phyloP scores from a whole-genome alignment of 2,329 filamentous ascomycete genomes.

The Penicillium italicum region DNA sequence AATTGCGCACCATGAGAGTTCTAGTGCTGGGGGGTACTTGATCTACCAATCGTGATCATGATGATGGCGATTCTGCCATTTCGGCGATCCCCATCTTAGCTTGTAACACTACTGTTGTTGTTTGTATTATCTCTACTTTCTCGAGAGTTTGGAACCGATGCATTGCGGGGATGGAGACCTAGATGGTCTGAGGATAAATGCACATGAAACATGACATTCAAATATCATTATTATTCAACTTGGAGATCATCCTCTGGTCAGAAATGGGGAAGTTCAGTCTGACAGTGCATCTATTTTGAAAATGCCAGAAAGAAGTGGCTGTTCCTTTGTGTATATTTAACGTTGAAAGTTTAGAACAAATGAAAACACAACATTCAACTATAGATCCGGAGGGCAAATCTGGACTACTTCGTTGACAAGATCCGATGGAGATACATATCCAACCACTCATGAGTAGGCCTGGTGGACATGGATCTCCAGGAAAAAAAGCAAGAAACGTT shows the following conservation, averaged over 20 bases:
- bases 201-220: not conserved
- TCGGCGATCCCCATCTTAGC: not conserved
- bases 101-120: not conserved
- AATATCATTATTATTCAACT: not conserved
- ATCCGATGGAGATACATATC: not conserved
- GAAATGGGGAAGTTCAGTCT: not conserved
- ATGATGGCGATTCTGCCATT: not conserved
- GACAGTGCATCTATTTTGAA: not conserved
- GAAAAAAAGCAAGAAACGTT: not conserved
- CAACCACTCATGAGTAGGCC: constrained; percentile 2
- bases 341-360: not conserved
- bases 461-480: constrained; percentile 1
- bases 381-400: not conserved
- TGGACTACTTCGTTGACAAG: constrained; percentile 2
- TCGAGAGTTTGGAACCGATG: not conserved
- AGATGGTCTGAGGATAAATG: not conserved
- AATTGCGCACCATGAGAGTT: not conserved
- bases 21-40: not conserved
- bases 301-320: not conserved
- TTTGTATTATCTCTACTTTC: not conserved
- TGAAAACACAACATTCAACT: not conserved
- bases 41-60: not conserved
- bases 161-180: constrained; percentile 1
- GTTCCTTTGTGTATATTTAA: not conserved
- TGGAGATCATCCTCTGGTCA: not conserved